Evolutionary conservation across 495 filamentous ascomycete genomes (phyloP), one percentile per base, ranked within the genome.

Genomic region (Neurospora sp.): DNA sequence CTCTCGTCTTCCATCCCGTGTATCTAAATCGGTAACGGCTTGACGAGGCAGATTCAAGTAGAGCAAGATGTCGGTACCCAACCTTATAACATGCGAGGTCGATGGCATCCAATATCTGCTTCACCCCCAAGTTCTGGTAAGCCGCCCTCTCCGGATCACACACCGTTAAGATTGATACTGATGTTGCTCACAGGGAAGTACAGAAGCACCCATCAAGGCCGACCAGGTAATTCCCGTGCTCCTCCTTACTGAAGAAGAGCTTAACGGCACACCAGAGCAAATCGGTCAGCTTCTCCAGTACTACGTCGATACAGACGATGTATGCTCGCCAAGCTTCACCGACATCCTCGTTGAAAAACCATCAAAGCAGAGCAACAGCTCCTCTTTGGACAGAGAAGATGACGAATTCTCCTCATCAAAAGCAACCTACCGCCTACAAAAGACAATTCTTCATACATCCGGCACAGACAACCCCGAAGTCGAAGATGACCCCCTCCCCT

Each of bases 241-340:
- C 37, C 31, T 62, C 38, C 40, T 72, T 1, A 72, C 48, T 10
- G 71, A 72, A 40, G 46, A 37, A 37, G 71, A 72, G 23, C 46
- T 72, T 1, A 39, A 38, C 35, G 37, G 54, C 12, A 35, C 54
- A 16, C 44, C 71, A 0, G 71, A 69, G 1, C 31, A 69, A 14
- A 62, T 72, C 38, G 27, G 27, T 14, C 31, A 69, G 11, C 31
- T 44, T 20, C 71, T 72, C 14, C 48, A 69, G n/a, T 62, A 62
- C 54, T 72, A 72, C 9, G 71, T 72, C 8, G 71, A 72, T 12
- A 69, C 38, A 40, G 71, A 72, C 20, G 71, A 87, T 79, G 74
- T 85, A 82, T 77, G 81, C 83, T 74, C 82, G 84, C 16, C 88
- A 27, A 54, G 88, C 85, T 80, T 87, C 88, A 44, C 86, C 83